Percentiles rank a stretch among this genome's conserved stretches.
Evolutionary conservation across 1,139 yeast genomes (phyloP).

Genomic region (Meyerozyma athensensis): DNA sequence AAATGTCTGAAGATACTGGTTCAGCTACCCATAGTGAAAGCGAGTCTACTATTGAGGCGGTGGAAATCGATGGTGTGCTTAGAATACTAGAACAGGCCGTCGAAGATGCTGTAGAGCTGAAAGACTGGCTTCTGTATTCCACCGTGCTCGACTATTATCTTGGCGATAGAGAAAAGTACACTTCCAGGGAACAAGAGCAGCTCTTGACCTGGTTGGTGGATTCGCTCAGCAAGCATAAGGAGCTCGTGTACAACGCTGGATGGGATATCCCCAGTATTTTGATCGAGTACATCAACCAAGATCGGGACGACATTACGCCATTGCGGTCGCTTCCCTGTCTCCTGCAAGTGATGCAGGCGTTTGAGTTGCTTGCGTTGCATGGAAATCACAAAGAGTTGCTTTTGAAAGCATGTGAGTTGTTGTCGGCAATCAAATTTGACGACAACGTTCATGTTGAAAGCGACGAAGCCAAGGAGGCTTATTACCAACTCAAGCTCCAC

Average conservation of each 20-base stretch:
- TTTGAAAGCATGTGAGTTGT: slow-evolving; percentile 61
- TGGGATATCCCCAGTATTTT: slow-evolving; percentile 82
- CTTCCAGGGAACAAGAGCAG: slow-evolving; percentile 43
- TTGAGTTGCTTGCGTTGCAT: slow-evolving; percentile 51
- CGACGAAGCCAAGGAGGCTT: slow-evolving; percentile 22
- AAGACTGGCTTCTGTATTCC: slow-evolving; percentile 67
- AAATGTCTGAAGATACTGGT: slow-evolving; percentile 9
- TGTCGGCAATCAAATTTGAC: slow-evolving; percentile 25
- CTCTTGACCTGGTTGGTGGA: slow-evolving; percentile 38
- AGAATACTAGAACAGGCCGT: slow-evolving; percentile 30
- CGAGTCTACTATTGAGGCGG: slow-evolving; percentile 22
- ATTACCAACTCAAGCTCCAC: slow-evolving; percentile 56
- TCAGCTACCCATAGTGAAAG: slow-evolving; percentile 14
- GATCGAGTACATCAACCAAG: slow-evolving; percentile 39
- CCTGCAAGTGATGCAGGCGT: slow-evolving; percentile 42
- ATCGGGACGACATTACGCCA: slow-evolving; percentile 16
- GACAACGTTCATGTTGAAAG: slow-evolving; percentile 15
- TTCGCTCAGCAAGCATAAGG: slow-evolving; percentile 29
- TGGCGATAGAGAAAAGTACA: slow-evolving; percentile 40
- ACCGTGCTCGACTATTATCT: slow-evolving; percentile 65
- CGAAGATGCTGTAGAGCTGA: slow-evolving; percentile 34
- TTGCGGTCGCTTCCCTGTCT: slow-evolving; percentile 33
- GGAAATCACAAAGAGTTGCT: slow-evolving; percentile 83
- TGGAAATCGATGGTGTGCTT: slow-evolving; percentile 25
- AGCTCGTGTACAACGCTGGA: slow-evolving; percentile 64